Evolutionary conservation across 2,329 filamentous ascomycete species (phyloP).

Genomic region (Gnomoniopsis sp.): DNA sequence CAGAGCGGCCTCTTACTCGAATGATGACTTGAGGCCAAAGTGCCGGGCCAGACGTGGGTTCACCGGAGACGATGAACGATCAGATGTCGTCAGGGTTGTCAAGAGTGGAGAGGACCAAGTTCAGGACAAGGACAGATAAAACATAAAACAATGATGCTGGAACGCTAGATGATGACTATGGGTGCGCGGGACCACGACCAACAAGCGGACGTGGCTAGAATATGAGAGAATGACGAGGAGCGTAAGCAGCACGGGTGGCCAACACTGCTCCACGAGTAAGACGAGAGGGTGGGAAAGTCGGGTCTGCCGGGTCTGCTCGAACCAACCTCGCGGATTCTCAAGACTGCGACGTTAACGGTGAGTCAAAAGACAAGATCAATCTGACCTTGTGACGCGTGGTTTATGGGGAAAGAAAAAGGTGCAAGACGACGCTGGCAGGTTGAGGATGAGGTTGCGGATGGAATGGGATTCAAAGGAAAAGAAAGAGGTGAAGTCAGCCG

Average conservation of each 20-base stretch:
- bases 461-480: neutral
- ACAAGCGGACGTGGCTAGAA: neutral
- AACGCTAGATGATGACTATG: conserved; percentile 3
- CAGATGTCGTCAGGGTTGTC: neutral
- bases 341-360: neutral
- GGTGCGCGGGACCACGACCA: neutral
- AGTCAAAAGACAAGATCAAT: neutral
- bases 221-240: neutral
- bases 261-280: neutral
- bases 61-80: conserved; percentile 1
- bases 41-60: conserved; percentile 10
- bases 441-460: neutral
- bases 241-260: conserved; percentile 7
- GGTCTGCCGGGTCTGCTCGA: neutral
- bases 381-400: neutral
- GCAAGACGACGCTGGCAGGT: neutral
- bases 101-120: neutral
- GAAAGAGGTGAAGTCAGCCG: neutral
- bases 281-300: neutral
- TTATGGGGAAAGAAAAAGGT: neutral
- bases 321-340: neutral
- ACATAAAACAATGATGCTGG: neutral
- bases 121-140: conserved; percentile 7
- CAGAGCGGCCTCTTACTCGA: conserved; percentile 10
- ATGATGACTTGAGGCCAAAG: conserved; percentile 7